These are phyloP conservation scores for Meyerozyma athensensis DNA, from an alignment of 1,139 yeast species.

Conservation along the genomic window DNA sequence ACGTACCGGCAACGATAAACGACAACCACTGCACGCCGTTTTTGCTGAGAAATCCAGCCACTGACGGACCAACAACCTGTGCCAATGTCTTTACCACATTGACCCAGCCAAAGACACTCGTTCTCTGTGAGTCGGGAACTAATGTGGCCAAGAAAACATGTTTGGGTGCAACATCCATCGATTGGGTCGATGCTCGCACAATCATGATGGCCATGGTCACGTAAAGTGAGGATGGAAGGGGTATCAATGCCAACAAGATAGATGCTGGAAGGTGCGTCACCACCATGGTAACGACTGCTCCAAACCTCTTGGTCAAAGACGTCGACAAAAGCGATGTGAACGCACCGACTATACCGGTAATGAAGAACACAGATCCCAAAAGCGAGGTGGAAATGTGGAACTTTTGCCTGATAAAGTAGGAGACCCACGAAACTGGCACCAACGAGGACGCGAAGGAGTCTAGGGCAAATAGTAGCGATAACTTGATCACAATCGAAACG, in stretches of 20 bases:
- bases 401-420: slow-evolving; percentile 34
- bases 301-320: slow-evolving; percentile 37
- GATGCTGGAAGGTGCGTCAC: slow-evolving; percentile 43
- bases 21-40: slow-evolving; percentile 33
- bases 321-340: slow-evolving; percentile 40
- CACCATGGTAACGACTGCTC: slow-evolving; percentile 43
- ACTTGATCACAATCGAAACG: slow-evolving; percentile 23
- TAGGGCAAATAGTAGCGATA: slow-evolving; percentile 34
- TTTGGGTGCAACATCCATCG: slow-evolving; percentile 45
- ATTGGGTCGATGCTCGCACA: slow-evolving; percentile 33
- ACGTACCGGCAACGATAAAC: slow-evolving; percentile 34
- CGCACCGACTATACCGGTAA: slow-evolving; percentile 36
- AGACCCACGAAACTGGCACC: slow-evolving; percentile 42
- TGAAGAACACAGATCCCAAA: slow-evolving; percentile 37
- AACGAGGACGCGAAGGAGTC: slow-evolving; percentile 44
- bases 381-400: slow-evolving; percentile 29
- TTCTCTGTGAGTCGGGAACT: slow-evolving; percentile 31
- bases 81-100: slow-evolving; percentile 39
- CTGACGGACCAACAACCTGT: slow-evolving; percentile 35
- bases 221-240: slow-evolving; percentile 28
- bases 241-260: slow-evolving; percentile 31
- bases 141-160: slow-evolving; percentile 39
- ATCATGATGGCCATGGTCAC: slow-evolving; percentile 28
- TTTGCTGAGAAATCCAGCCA: slow-evolving; percentile 32
- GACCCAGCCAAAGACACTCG: slow-evolving; percentile 38